A percentile compares a stretch with the other conserved stretches of the same genome.
Conservation (phyloP, 1,139 yeast species). For the Pichia terricola region DNA sequence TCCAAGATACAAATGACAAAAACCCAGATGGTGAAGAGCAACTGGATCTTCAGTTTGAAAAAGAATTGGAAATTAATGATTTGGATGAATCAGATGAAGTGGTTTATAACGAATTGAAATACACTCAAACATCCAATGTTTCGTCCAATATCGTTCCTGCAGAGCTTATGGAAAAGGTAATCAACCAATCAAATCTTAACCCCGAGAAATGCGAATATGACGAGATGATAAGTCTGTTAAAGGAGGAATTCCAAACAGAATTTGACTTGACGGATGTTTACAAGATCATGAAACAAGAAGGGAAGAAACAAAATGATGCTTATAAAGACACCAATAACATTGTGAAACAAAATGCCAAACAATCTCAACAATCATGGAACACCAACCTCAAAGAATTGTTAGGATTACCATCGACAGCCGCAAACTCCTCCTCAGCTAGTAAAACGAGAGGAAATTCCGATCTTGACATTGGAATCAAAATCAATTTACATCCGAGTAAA, state of each 20-base stretch:
- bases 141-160: constrained; percentile 22
- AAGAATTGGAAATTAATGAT: constrained; percentile 54
- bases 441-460: constrained; percentile 16
- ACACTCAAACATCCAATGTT: constrained; percentile 29
- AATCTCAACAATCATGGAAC: constrained; percentile 37
- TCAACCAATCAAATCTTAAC: constrained; percentile 20
- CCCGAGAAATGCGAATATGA: constrained; percentile 19
- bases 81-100: constrained; percentile 41
- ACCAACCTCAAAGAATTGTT: constrained; percentile 7
- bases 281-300: constrained; percentile 29
- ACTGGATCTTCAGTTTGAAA: constrained; percentile 26
- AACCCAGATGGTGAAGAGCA: constrained; percentile 28
- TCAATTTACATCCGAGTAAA: constrained; percentile 10
- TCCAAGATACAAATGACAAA: constrained; percentile 18
- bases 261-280: constrained; percentile 36
- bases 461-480: constrained; percentile 12
- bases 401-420: constrained; percentile 10
- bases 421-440: constrained; percentile 8
- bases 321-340: constrained; percentile 40
- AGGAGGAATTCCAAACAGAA: constrained; percentile 25
- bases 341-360: constrained; percentile 48
- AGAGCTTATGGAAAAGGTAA: constrained; percentile 13
- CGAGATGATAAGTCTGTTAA: constrained; percentile 23
- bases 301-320: constrained; percentile 32
- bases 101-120: constrained; percentile 50